Base-by-base conservation (phyloP, 352 stramenopile genomes). In the Globisporangium parvum region DNA sequence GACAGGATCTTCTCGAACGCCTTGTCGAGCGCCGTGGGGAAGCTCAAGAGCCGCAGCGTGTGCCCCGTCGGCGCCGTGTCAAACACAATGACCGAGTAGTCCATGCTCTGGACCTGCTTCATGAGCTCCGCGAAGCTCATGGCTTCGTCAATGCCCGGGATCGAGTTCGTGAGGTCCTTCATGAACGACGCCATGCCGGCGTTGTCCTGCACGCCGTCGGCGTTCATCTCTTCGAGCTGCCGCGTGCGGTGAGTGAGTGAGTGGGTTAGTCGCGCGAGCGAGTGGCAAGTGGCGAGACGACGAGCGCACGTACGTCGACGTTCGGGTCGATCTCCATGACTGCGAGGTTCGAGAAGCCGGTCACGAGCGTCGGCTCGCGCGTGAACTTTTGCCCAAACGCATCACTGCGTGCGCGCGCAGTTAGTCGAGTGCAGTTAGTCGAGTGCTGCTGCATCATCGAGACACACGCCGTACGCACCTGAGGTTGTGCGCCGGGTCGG, bases 381-480 rank as follows among this genome's bases (percentile, higher is more conserved):
- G 93, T 98, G 71, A 99, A 99, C 73, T 99, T 99, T 70, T 99
- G 96, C 6, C 94, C 97, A 77, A 99, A 99, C 18, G 97, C 97
- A 73, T 99, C 97, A 66, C 90, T 97, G 64, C n/a, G 48, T 20
- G 15, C 26, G 41, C 18, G 41, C 4, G 26, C 18, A 18, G n/a
- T n/a, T n/a, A n/a, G n/a, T n/a, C 11, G 9, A 10, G 6, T 47
- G 41, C 26, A 5, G 26, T 28, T 28, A 28, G 26, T 5, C 6
- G 42, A 6, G 1, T 20, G 9, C 24, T 4, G 23, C 12, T 40
- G n/a, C 31, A 51, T 3, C 35, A n/a, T n/a, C 47, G 17, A 28
- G 33, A 14, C 12, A 37, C 2, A 47, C 21, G 26, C 47, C 51
- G 47, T 18, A 53, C 52, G 18, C 11, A 91, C 85, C 80, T 95